Conservation (phyloP, 306 rosid genomes). For the Myrica gale region DNA sequence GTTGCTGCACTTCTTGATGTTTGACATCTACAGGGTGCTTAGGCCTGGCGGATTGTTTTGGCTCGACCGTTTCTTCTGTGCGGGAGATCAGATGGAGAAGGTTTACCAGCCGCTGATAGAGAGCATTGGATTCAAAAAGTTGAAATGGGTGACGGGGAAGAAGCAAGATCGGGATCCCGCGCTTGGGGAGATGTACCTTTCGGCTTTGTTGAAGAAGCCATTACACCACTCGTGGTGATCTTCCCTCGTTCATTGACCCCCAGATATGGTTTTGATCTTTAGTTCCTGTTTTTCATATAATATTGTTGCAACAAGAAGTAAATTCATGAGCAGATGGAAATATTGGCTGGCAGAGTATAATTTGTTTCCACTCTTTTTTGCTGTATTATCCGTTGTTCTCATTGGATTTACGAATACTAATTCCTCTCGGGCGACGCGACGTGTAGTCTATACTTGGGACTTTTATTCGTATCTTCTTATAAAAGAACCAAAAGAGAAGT, state of each 20-base stretch:
- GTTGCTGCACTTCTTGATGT: slow-evolving; percentile 31
- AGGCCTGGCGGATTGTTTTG: slow-evolving; percentile 55
- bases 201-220: slow-evolving; percentile 53
- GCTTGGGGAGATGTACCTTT: slow-evolving; percentile 42
- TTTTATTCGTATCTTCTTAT: too few relatives aligned
- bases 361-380: not conserved
- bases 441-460: too few relatives aligned
- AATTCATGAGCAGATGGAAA: not conserved
- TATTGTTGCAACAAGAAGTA: not conserved
- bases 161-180: slow-evolving; percentile 42
- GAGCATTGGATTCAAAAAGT: slow-evolving; percentile 42
- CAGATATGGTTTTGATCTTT: not conserved
- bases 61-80: slow-evolving; percentile 53
- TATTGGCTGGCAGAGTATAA: not conserved
- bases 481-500: too few relatives aligned
- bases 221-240: slow-evolving; percentile 33
- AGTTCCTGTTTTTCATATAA: not conserved
- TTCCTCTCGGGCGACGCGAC: not conserved
- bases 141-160: slow-evolving; percentile 46
- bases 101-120: slow-evolving; percentile 42
- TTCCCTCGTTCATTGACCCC: not conserved
- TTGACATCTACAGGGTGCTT: slow-evolving; percentile 40
- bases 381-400: not conserved
- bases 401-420: not conserved
- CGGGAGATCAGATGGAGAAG: slow-evolving; percentile 32